These are phyloP conservation scores for Salix arbutifolia DNA, from an alignment of 345 rosid species.

Conservation along the genomic window DNA sequence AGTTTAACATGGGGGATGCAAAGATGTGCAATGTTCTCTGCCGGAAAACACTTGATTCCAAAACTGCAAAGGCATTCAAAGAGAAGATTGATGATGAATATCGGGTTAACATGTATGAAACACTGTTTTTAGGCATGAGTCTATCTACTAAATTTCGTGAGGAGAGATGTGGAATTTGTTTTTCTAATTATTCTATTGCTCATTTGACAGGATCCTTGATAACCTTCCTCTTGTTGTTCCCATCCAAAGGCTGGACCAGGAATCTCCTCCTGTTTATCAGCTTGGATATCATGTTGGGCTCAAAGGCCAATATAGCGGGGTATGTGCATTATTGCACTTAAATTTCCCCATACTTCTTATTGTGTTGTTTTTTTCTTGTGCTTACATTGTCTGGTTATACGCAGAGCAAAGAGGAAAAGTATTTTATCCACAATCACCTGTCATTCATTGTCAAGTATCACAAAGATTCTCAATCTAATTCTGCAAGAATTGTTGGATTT, in stretches of 20 bases:
- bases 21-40: constrained; percentile 71
- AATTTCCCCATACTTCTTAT: constrained; percentile 7
- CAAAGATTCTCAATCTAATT: constrained; percentile 60
- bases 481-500: constrained; percentile 93
- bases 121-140: background rate
- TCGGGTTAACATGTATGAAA: constrained; percentile 80
- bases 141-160: background rate
- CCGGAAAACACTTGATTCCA: constrained; percentile 52
- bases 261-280: constrained; percentile 63
- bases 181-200: constrained; percentile 21
- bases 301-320: constrained; percentile 88
- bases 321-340: constrained; percentile 28
- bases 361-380: constrained; percentile 2
- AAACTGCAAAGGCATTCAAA: constrained; percentile 60
- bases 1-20: constrained; percentile 92
- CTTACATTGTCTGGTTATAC: constrained; percentile 15
- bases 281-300: constrained; percentile 90
- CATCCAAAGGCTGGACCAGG: constrained; percentile 63
- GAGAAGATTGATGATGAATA: constrained; percentile 93
- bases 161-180: background rate
- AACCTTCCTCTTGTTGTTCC: constrained; percentile 95
- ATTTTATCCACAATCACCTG: constrained; percentile 87
- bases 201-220: constrained; percentile 79
- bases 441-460: constrained; percentile 86
- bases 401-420: constrained; percentile 84